phyloP scores from a whole-genome alignment of 148 eudicot genomes.

The Rhododendron vialii region DNA sequence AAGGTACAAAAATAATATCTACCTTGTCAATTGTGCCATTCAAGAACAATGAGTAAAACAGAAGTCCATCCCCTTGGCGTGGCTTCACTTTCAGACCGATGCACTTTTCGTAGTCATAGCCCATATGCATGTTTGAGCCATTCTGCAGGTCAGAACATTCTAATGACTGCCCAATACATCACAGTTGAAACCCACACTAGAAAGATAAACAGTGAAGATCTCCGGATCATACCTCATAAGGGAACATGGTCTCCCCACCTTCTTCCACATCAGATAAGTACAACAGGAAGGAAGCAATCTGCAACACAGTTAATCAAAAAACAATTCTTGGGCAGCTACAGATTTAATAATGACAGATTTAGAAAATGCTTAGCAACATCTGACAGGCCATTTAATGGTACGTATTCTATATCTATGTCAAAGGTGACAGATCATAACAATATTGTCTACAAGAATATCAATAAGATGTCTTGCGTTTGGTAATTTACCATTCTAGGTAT shows the following conservation, averaged over 20 bases:
- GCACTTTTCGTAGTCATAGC: conserved; percentile 56
- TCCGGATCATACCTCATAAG: conserved; percentile 47
- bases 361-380: not conserved
- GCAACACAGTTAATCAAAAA: conserved; percentile 17
- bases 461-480: not conserved
- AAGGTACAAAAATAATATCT: conserved; percentile 18
- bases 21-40: conserved; percentile 75
- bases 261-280: conserved; percentile 74
- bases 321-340: not conserved
- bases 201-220: not conserved
- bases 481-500: not conserved
- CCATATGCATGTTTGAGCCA: conserved; percentile 33
- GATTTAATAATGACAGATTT: not conserved
- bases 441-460: not conserved
- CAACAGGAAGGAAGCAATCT: conserved; percentile 70
- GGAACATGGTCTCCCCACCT: conserved; percentile 84
- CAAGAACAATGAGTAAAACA: conserved; percentile 54
- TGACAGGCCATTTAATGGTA: not conserved
- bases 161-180: not conserved
- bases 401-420: not conserved
- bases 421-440: conserved; percentile 4
- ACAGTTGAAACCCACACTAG: not conserved
- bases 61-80: conserved; percentile 57
- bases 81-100: conserved; percentile 68
- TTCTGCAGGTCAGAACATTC: conserved; percentile 32